Conservation (phyloP, 2,329 filamentous ascomycete genomes). For the Fusarium sublunatum region DNA sequence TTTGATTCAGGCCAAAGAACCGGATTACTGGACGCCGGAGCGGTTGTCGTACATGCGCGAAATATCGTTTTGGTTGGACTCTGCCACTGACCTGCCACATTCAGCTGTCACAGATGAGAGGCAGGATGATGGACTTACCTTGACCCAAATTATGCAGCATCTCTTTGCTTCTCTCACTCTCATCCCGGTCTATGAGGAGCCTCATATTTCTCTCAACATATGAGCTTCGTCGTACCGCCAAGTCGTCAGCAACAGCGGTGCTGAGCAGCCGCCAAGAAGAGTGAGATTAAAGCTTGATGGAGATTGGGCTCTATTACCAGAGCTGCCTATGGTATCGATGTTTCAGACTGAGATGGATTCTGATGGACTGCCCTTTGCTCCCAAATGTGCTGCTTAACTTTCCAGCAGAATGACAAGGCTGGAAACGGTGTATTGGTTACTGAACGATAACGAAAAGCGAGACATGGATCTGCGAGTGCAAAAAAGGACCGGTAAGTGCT, state of each 20-base stretch:
- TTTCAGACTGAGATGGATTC: background rate
- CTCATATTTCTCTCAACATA: background rate
- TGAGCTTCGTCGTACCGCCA: too few species aligned
- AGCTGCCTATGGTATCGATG: background rate
- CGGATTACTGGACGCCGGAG: background rate
- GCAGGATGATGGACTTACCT: background rate
- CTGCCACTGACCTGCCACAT: background rate
- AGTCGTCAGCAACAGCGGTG: too few species aligned
- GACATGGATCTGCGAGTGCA: background rate
- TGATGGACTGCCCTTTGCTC: background rate
- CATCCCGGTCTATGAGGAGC: background rate
- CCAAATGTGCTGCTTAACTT: background rate
- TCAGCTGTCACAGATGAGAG: background rate
- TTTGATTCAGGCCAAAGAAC: background rate
- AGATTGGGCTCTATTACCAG: background rate
- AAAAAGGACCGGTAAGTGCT: background rate
- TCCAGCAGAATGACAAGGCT: background rate
- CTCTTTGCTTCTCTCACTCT: background rate
- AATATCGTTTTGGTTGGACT: background rate
- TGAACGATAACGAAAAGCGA: background rate
- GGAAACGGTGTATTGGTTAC: background rate
- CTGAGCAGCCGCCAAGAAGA: background rate
- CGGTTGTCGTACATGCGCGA: background rate
- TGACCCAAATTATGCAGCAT: background rate
- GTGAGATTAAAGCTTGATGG: background rate